A percentile compares a stretch with the other conserved stretches of the same genome.
These are phyloP conservation scores for Colletotrichum abscissum DNA, from an alignment of 2,329 filamentous ascomycete genomes.

Conservation along the genomic window DNA sequence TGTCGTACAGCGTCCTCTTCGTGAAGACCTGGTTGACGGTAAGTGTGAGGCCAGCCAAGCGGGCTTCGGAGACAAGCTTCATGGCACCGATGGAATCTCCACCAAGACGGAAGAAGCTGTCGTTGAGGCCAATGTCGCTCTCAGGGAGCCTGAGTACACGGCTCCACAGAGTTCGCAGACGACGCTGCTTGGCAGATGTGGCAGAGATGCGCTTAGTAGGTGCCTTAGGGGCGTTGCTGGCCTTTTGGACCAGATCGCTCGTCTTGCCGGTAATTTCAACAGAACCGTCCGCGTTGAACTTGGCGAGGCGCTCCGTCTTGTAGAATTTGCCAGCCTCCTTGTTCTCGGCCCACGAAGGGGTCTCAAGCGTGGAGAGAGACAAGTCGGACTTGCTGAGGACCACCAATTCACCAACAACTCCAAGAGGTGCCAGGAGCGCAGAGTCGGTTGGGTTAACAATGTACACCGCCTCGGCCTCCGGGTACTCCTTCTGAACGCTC, in stretches of 20 bases:
- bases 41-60: conserved; percentile 58
- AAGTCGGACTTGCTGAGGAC: conserved; percentile 46
- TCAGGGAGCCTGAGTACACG: conserved; percentile 56
- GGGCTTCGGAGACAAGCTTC: conserved; percentile 68
- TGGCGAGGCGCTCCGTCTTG: conserved; percentile 53
- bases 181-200: conserved; percentile 54
- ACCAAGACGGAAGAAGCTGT: conserved; percentile 71
- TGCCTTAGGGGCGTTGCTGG: conserved; percentile 15
- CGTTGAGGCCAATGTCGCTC: conserved; percentile 61
- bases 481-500: conserved; percentile 40
- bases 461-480: conserved; percentile 47
- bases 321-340: conserved; percentile 46
- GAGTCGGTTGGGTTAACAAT: conserved; percentile 51
- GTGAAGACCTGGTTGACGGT: conserved; percentile 68
- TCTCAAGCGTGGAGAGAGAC: conserved; percentile 39
- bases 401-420: conserved; percentile 57
- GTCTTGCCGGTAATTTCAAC: conserved; percentile 45
- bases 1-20: conserved; percentile 59
- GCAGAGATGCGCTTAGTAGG: conserved; percentile 48
- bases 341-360: conserved; percentile 44
- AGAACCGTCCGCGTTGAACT: conserved; percentile 46
- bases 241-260: conserved; percentile 24
- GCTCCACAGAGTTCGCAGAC: conserved; percentile 60
- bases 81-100: conserved; percentile 72
- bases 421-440: conserved; percentile 50